Evolutionary conservation across 768 basidiomycete genomes (phyloP).

Genomic region (Agrocybe chaxingu): DNA sequence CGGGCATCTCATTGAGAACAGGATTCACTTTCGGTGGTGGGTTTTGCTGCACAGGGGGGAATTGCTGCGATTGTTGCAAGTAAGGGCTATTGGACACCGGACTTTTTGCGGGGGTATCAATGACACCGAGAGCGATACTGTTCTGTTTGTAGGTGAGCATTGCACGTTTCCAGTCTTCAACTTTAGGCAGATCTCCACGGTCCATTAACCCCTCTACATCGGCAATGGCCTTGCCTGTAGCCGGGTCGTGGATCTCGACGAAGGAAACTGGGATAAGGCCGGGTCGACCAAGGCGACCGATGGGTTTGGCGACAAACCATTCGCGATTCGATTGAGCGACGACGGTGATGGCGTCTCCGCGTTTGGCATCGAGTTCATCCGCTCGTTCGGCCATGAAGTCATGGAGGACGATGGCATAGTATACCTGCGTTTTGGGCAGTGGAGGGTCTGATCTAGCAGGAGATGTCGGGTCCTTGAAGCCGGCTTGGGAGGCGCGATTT

Average conservation of each 20-base stretch:
- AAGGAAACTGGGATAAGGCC: slow-evolving; percentile 46
- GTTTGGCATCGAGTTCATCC: slow-evolving; percentile 93
- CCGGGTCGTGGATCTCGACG: slow-evolving; percentile 93
- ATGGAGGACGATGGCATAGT: slow-evolving; percentile 93
- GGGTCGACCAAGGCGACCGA: slow-evolving; percentile 70
- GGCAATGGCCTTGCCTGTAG: slow-evolving; percentile 73
- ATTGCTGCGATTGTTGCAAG: slow-evolving; percentile 16
- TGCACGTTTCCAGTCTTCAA: slow-evolving; percentile 99
- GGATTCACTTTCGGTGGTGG: slow-evolving; percentile 26
- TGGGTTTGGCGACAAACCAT: slow-evolving; percentile 51
- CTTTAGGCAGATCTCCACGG: slow-evolving; percentile 83
- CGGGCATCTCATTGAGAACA: slow-evolving; percentile 38
- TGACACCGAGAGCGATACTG: slow-evolving; percentile 90
- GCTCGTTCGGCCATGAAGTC: slow-evolving; percentile 92
- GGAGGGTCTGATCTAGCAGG: slow-evolving; percentile 20
- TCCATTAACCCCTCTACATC: slow-evolving; percentile 81
- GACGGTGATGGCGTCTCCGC: slow-evolving; percentile 74
- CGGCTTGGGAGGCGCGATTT: slow-evolving; percentile 33
- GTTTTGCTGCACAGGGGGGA: slow-evolving; percentile 19
- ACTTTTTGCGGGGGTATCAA: slow-evolving; percentile 56
- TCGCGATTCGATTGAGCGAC: slow-evolving; percentile 79
- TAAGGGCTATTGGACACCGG: slow-evolving; percentile 44
- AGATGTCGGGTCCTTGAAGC: slow-evolving; percentile 9
- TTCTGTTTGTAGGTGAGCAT: slow-evolving; percentile 95
- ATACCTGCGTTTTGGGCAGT: slow-evolving; percentile 54